These are phyloP conservation scores for Aureobasidium subglaciale DNA, from an alignment of 2,329 filamentous ascomycete genomes.

Conservation along the genomic window DNA sequence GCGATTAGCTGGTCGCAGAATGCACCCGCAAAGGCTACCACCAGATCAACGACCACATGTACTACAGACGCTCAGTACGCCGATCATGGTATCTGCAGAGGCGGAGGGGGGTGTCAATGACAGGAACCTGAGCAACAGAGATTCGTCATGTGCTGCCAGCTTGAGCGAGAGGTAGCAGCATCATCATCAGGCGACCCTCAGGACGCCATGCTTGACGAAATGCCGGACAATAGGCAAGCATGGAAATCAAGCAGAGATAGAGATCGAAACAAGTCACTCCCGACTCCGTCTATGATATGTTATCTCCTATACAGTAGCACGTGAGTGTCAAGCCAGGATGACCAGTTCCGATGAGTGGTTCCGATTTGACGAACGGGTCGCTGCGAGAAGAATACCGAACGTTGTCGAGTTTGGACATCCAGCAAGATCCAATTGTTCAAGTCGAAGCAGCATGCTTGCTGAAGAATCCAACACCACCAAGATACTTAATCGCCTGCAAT, in stretches of 20 bases:
- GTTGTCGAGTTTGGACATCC: too few species aligned
- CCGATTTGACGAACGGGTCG: too few species aligned
- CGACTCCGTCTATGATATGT: too few species aligned
- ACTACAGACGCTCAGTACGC: neutral
- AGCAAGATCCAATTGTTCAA: neutral
- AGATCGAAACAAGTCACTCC: too few species aligned
- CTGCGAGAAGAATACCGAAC: too few species aligned
- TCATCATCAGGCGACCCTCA: neutral
- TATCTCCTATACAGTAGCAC: too few species aligned
- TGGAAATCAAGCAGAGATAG: neutral
- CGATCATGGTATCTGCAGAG: neutral
- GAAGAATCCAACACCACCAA: conserved; percentile 39
- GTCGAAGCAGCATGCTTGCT: conserved; percentile 4
- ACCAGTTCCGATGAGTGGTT: too few species aligned
- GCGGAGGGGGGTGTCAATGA: neutral
- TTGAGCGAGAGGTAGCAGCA: neutral
- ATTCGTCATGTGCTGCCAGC: neutral
- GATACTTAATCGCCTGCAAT: conserved; percentile 40
- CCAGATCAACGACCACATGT: neutral
- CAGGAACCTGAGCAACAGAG: too few species aligned
- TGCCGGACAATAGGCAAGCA: neutral
- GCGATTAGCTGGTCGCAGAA: too few species aligned
- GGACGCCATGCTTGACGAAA: neutral
- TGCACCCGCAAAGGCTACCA: too few species aligned
- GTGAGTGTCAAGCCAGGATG: too few species aligned